Base-by-base conservation (phyloP, 768 basidiomycete genomes). In the Goffeauzyma gilvescens region DNA sequence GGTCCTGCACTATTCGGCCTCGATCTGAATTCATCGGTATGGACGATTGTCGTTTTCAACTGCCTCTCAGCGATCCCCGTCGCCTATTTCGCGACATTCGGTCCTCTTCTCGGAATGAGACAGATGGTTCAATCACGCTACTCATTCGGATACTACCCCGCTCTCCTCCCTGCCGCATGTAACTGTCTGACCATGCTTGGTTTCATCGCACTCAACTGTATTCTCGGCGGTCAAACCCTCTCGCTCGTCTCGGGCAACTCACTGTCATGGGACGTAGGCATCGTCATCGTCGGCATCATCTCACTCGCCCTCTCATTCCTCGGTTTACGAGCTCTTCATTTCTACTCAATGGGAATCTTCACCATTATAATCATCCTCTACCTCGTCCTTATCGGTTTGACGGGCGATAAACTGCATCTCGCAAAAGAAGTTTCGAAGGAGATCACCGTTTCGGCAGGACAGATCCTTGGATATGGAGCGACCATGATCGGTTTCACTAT, bases 71-170 rank as follows among this genome's bases (percentile, higher is more conserved):
- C 69, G 48, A 42, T 65, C 1, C 64, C 77, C 18, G 76, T 78
- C 5, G 74, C 74, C 7, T 75, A 73, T 53, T 68, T 78, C 45
- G 63, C 73, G n/a, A 74, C 76, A 3, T 81, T 80, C 64, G 81
- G 83, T 9, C 80, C 83, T 0, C 76, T 75, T 57, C 66, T 79
- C 1, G 86, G 86, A 9, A 72, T 78, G 55, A 71, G 82, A 15
- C 78, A 85, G 52, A 83, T 87, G 80, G 74, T 81, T 18, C 72
- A 74, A 32, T 76, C 82, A 2, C 64, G 74, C 20, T 76, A 74
- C 55, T 71, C 64, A 42, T 73, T 74, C 50, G 74, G 74, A 7
- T 73, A 72, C 46, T 52, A 69, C 35, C 59, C 55, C 1, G 63
- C 57, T 6, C 44, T 64, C 27, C 42, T 63, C 8, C 62, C 64